These are phyloP conservation scores for Solanum habrochaites DNA, from an alignment of 257 asterid genomes.

Conservation along the genomic window DNA sequence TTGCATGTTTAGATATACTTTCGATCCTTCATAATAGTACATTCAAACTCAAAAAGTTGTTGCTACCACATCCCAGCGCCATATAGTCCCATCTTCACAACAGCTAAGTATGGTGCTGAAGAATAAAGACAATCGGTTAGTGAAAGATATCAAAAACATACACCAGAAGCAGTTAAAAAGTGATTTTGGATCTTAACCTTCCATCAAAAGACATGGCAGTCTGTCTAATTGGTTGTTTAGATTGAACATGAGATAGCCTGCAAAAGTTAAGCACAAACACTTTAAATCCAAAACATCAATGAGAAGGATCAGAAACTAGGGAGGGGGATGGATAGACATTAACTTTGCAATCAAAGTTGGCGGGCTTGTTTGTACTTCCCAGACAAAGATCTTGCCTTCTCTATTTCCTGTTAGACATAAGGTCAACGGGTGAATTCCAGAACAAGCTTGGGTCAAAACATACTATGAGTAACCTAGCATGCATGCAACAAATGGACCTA, in stretches of 20 bases:
- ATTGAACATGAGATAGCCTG: slow-evolving; percentile 80
- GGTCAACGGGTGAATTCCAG: background rate
- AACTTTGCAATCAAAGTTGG: slow-evolving; percentile 80
- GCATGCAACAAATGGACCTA: background rate
- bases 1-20: background rate
- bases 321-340: slow-evolving; percentile 5
- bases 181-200: slow-evolving; percentile 39
- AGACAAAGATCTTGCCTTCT: slow-evolving; percentile 87
- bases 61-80: slow-evolving; percentile 97
- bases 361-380: slow-evolving; percentile 92
- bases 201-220: slow-evolving; percentile 92
- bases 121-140: background rate
- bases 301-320: background rate
- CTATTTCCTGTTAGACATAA: slow-evolving; percentile 52
- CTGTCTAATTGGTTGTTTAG: slow-evolving; percentile 81
- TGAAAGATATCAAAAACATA: background rate
- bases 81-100: slow-evolving; percentile 97
- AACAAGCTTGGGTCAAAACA: background rate
- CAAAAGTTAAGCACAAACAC: background rate
- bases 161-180: background rate
- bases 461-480: background rate
- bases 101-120: slow-evolving; percentile 86
- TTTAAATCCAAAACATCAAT: background rate
- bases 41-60: slow-evolving; percentile 37
- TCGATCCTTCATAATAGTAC: background rate